These are phyloP conservation scores for Aspergillus pseudoglaucus DNA, from an alignment of 2,329 filamentous ascomycete species.

Conservation along the genomic window DNA sequence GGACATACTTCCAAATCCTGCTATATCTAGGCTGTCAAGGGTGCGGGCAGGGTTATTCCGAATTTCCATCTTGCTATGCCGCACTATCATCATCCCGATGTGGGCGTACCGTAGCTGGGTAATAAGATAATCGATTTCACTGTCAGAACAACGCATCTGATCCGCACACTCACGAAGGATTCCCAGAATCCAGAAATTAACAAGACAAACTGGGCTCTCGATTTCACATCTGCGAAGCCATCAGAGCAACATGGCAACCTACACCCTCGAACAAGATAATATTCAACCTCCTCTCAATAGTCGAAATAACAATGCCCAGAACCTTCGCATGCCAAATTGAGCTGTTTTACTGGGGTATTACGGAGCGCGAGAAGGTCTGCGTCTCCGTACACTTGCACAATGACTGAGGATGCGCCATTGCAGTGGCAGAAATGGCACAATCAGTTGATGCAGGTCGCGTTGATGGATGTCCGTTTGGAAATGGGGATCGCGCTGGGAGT, in stretches of 20 bases:
- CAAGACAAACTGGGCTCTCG: conserved; percentile 52
- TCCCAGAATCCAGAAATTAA: conserved; percentile 42
- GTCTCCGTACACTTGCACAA: conserved; percentile 93
- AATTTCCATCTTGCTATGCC: conserved; percentile 95
- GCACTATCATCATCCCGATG: conserved; percentile 85
- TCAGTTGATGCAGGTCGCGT: conserved; percentile 95
- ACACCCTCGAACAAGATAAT: conserved; percentile 64
- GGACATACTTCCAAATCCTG: conserved; percentile 90
- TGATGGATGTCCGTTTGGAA: conserved; percentile 88
- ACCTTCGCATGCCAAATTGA: conserved; percentile 95
- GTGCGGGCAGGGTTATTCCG: conserved; percentile 86
- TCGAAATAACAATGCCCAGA: conserved; percentile 91
- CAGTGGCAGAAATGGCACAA: conserved; percentile 84
- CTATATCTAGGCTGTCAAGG: conserved; percentile 77
- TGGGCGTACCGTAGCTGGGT: conserved; percentile 81
- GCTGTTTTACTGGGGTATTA: conserved; percentile 83
- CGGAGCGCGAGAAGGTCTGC: conserved; percentile 76
- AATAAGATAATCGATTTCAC: conserved; percentile 69
- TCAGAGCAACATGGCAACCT: conserved; percentile 89
- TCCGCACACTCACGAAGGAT: conserved; percentile 82
- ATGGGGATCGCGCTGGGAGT: conserved; percentile 92
- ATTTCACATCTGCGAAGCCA: conserved; percentile 73
- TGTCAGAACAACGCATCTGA: conserved; percentile 77
- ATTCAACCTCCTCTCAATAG: conserved; percentile 93
- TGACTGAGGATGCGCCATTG: conserved; percentile 85